phyloP scores from a whole-genome alignment of 177 flowering plant genomes.

The Telopea speciosissima region DNA sequence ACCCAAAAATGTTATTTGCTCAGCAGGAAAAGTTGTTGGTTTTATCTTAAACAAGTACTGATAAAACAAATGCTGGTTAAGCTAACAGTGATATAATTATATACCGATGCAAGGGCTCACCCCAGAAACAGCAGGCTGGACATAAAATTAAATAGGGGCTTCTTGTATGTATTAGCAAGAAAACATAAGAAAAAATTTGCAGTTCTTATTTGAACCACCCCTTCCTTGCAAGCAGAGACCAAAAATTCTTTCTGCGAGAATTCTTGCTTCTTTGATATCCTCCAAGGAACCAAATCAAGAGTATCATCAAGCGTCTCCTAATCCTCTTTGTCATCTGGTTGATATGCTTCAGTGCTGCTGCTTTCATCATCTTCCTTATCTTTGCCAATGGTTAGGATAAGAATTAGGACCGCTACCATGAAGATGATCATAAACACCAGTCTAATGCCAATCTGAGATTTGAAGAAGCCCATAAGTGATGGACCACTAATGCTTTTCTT shows the following conservation, averaged over 20 bases:
- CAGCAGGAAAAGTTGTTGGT: no score
- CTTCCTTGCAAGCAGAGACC: not conserved
- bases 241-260: not conserved
- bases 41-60: no score
- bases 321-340: conserved; percentile 68
- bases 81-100: no score
- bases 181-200: no score
- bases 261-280: not conserved
- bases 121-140: no score
- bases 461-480: conserved; percentile 58
- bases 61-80: no score
- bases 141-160: no score
- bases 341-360: conserved; percentile 20
- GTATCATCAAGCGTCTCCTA: conserved; percentile 14
- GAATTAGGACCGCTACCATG: conserved; percentile 48
- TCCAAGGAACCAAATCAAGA: not conserved
- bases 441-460: conserved; percentile 51
- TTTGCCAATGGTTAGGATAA: conserved; percentile 37
- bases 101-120: no score
- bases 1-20: no score
- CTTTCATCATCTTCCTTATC: conserved; percentile 35
- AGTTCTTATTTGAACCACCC: not conserved
- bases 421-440: conserved; percentile 51
- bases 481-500: conserved; percentile 51
- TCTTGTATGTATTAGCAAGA: no score